Base-by-base conservation (phyloP, 2,329 filamentous ascomycete species). In the Fusarium equiseti region DNA sequence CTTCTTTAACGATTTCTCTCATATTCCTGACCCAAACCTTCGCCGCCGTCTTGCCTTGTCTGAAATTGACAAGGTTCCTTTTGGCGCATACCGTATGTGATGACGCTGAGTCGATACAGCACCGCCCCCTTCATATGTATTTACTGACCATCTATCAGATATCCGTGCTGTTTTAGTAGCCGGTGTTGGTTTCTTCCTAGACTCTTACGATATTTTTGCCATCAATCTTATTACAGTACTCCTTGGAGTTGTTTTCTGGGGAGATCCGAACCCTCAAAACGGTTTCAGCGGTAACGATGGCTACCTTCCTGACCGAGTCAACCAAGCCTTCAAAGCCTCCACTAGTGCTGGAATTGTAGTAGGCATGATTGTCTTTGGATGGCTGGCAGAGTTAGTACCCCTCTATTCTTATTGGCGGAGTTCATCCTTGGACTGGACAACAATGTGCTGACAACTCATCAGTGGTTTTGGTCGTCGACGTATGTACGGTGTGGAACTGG, bases 151-250 rank as follows among this genome's bases (percentile, higher is more conserved):
- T 53, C 4, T 26, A 46, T 18, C 46, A 84, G 81, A 95, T 80
- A 84, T 94, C 27, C 88, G 92, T 49, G 90, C 92, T 58, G 86
- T 94, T 5, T 80, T 92, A 9, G 92, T 95, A 5, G 92, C 92
- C 27, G 93, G 93, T 51, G 90, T 93, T 63, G 93, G 93, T 54
- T 95, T 96, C 84, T 94, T 95, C 77, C 91, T 93, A 49, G 93
- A 95, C 79, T 91, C 91, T 15, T 95, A 95, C 81, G 89, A 88
- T 72, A 92, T 94, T 73, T 96, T 96, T 79, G 91, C 93, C 76
- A 92, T 94, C 79, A 92, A 92, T 78, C 83, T 95, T 50, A 87
- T 92, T 51, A 91, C 89, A 3, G 86, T 85, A 48, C 88, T 95
- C 77, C 81, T 95, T 16, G 93, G 93, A 46, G 86, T 95, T 16